Base-by-base conservation (phyloP, 2,329 filamentous ascomycete genomes). In the Hymenoscyphus occultus region DNA sequence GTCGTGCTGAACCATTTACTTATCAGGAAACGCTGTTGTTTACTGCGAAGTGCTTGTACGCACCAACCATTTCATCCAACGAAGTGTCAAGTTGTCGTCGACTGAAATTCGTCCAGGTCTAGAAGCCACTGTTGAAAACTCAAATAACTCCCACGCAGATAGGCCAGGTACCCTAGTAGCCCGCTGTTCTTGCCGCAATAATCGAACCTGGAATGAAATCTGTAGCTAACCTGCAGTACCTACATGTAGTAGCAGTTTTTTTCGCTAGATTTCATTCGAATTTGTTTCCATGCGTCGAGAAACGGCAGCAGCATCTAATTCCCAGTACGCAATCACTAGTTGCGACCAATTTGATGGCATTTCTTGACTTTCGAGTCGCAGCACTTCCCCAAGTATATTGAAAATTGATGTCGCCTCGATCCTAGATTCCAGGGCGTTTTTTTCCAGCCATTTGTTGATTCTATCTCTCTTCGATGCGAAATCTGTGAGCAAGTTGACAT, bases 341-440 rank as follows among this genome's bases (percentile, higher is more conserved):
- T 73, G 59, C 5, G 70, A 66, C 71, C 71, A 73, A 39, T 71
- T 69, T 1, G 70, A 72, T 35, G 68, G 71, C 5, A 64, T 19
- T 13, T 31, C 31, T 13, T 51, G n/a, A 19, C 65, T 19, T 39
- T 72, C 70, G 5, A 22, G 32, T 22, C 56, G 54, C 6, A 72
- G 60, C 31, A 69, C 58, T 39, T 63, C 63, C 22, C 42, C 63
- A 7, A 72, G 56, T 42, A 68, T 66, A 22, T 57, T 65, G 51
- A 65, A 69, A 1, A 71, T 19, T 22, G 61, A 62, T 16, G 61
- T 63, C n/a, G 65, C 69, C 60, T 73, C 69, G 39, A 67, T 56
- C 14, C 61, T 68, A 22, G 70, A 71, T 42, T 62, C 57, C 0
- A 73, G 64, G n/a, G 58, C 60, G 1, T n/a, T 67, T 22, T 67